phyloP scores from a whole-genome alignment of 805 yeast genomes.

The Saturnispora zaruensis region DNA sequence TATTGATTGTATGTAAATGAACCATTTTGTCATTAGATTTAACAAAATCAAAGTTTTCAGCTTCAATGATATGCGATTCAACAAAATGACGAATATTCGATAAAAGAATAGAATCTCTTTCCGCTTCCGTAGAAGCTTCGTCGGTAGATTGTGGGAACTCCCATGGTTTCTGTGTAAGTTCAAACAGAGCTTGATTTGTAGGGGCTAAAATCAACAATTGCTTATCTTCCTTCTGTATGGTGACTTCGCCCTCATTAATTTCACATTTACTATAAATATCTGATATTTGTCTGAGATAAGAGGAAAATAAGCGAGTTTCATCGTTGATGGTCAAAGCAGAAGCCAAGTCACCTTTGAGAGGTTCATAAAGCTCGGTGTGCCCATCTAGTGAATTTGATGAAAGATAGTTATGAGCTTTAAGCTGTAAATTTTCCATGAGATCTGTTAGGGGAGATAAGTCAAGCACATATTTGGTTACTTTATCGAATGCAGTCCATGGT shows the following conservation, averaged over 20 bases:
- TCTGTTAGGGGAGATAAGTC: constrained; percentile 3
- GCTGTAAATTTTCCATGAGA: background rate
- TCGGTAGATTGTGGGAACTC: constrained; percentile 54
- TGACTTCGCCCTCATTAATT: constrained; percentile 17
- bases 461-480: background rate
- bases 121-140: constrained; percentile 28
- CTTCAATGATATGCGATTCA: constrained; percentile 49
- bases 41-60: constrained; percentile 12
- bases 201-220: constrained; percentile 62
- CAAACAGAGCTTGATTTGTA: constrained; percentile 48
- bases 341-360: constrained; percentile 25
- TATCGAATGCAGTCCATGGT: constrained; percentile 4
- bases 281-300: constrained; percentile 59
- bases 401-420: background rate
- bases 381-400: background rate
- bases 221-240: constrained; percentile 2
- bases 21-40: constrained; percentile 17
- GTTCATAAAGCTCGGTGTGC: constrained; percentile 16
- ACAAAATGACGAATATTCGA: constrained; percentile 52
- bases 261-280: constrained; percentile 39
- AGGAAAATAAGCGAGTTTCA: constrained; percentile 54
- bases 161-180: constrained; percentile 63
- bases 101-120: constrained; percentile 36
- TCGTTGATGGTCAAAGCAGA: constrained; percentile 32
- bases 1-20: constrained; percentile 26